Conservation (phyloP, 2,329 filamentous ascomycete species). For the Emergomyces pasteurianus region DNA sequence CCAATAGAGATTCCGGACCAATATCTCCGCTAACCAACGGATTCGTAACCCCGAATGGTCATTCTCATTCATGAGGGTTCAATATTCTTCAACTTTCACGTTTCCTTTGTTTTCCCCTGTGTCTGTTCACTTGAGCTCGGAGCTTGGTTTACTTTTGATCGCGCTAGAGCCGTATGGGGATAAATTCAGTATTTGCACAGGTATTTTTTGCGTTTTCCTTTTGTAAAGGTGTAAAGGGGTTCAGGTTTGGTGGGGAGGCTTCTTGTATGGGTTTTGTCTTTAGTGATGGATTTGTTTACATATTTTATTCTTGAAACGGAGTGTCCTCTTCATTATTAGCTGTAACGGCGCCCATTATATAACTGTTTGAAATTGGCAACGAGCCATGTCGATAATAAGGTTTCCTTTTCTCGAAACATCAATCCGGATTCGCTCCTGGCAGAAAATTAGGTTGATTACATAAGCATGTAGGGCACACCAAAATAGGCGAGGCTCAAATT, state of each 20-base stretch:
- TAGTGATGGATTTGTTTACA: neutral
- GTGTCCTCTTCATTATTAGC: neutral
- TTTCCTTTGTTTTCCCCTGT: neutral
- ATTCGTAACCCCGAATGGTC: neutral
- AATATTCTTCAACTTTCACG: neutral
- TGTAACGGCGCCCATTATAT: neutral
- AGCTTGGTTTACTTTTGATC: neutral
- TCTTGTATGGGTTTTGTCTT: neutral
- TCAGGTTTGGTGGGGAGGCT: neutral
- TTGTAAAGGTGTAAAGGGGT: constrained; percentile 1
- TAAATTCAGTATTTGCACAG: neutral
- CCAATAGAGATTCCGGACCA: constrained; percentile 12
- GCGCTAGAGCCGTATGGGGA: constrained; percentile 2
- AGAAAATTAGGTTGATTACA: constrained; percentile 8
- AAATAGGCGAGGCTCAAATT: constrained; percentile 6
- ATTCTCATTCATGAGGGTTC: neutral
- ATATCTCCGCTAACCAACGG: constrained; percentile 19
- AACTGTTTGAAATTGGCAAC: neutral
- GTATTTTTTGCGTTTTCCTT: neutral
- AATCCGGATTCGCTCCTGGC: no score
- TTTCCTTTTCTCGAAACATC: no score
- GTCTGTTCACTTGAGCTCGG: neutral
- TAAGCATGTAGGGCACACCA: constrained; percentile 21
- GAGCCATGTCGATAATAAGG: neutral
- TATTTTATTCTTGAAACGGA: neutral